Base-by-base conservation (phyloP, 179 eudicot species). In the Beta corolliflora region DNA sequence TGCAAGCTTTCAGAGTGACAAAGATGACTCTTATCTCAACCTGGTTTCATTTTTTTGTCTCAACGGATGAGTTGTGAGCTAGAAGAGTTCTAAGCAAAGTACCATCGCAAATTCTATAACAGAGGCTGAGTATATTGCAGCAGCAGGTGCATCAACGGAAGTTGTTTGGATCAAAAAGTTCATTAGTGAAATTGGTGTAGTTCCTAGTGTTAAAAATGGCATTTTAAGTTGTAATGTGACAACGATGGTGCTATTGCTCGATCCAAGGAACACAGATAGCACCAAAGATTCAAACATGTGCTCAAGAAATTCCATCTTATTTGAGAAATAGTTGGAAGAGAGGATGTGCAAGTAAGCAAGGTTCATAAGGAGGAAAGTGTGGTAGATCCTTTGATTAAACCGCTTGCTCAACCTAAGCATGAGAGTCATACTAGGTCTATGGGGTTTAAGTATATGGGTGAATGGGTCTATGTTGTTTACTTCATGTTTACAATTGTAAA, bases 71-170 rank as follows among this genome's bases (percentile, higher is more conserved):
- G 31, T 21, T n/a, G 31, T 21, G 66, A 61, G 66, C 66, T 61
- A 29, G 66, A 61, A 61, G 66, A 61, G 66, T 61, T 61, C 31
- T 61, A 61, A 61, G 29, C 66, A 21, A 23, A 61, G 66, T 61
- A 61, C 31, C 31, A 61, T 61, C 66, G 29, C 66, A n/a, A 29
- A 61, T 61, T 61, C 66, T 61, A 61, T 29, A 21, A 61, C 11
- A 21, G 31, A 6, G 31, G 66, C 12, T n/a, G 10, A 61, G 31
- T 61, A 61, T 7, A 61, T 21, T 61, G 12, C 31, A n/a, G 31
- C 66, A 61, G 10, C 29, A n/a, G 50, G 8, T 46, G 50, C 50
- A 7, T 0, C 50, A 46, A 46, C 5, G 50, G 50, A 46, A 46
- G 50, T 46, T 46, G 50, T 46, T 46, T 46, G 50, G 50, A 46